phyloP scores from a whole-genome alignment of 208 protist species.

The Crithidia bombi region DNA sequence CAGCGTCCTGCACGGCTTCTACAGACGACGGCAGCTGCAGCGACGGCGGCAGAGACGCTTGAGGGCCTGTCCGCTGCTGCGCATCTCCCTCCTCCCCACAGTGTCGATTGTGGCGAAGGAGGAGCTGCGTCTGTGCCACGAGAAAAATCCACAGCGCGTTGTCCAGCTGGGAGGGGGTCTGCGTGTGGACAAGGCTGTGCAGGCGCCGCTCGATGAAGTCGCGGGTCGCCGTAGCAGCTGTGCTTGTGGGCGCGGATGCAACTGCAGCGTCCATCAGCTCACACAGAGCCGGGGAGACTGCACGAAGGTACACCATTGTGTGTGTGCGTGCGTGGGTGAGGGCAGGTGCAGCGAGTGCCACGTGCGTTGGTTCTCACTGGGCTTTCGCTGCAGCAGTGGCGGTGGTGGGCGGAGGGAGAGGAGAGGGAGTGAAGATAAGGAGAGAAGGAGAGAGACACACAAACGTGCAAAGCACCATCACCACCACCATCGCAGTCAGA shows the following conservation, averaged over 20 bases:
- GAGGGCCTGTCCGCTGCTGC: background rate
- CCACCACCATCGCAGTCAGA: too few relatives aligned
- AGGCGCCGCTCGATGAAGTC: conserved; percentile 26
- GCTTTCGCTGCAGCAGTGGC: too few relatives aligned
- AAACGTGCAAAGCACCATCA: too few relatives aligned
- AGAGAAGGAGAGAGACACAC: too few relatives aligned
- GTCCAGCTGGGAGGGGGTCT: conserved; percentile 29
- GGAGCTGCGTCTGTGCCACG: conserved; percentile 19
- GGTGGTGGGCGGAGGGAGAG: too few relatives aligned
- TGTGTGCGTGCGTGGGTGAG: too few relatives aligned
- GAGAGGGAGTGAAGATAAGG: too few relatives aligned
- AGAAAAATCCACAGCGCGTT: conserved; percentile 33
- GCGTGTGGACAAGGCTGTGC: conserved; percentile 28
- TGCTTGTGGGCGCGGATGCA: background rate
- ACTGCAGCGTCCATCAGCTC: conserved; percentile 26
- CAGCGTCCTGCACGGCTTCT: conserved; percentile 21
- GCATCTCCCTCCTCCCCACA: background rate
- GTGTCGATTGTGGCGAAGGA: conserved; percentile 4
- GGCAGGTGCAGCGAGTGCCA: too few relatives aligned
- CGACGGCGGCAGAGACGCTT: conserved; percentile 2
- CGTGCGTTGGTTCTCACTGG: too few relatives aligned
- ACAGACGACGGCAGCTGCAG: conserved; percentile 24
- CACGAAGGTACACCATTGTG: conserved; percentile 29
- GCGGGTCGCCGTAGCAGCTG: background rate
- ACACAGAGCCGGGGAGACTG: conserved; percentile 28